Base-by-base conservation (phyloP, 129 eudicot species). In the Erigeron canadensis region DNA sequence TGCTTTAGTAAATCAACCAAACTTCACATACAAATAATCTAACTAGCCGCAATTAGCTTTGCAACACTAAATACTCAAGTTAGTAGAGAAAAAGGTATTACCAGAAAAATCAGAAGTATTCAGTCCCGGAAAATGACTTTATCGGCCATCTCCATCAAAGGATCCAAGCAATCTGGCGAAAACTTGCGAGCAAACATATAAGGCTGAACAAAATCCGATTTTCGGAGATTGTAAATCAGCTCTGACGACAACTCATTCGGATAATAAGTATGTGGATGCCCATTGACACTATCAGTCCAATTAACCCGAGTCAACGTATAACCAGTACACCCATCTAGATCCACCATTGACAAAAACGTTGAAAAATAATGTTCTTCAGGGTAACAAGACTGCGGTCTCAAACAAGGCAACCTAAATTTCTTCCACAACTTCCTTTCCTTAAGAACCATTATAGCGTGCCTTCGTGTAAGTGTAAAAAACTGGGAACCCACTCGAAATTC, bases 331-430 rank as follows among this genome's bases (percentile, higher is more conserved):
- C 95, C 89, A 8, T 82, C 44, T 0, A 80, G 88, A 87, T 93
- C 98, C 81, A 46, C 78, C 90, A 83, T 89, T 2, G 90, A 82
- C 80, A 93, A 78, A n/a, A 87, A 72, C 0, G 98, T 93, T 0
- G 98, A 90, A 72, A 93, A 93, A 57, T 93, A 93, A 84, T 93
- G 98, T 70, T 93, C 98, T 60, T 93, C 98, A 0, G 98, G 98
- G 73, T 89, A 93, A 83, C 98, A 93, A 17, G 92, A 80, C 37
- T 85, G 77, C 5, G 79, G 73, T 42, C 80, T 87, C 13, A 81
- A 7, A 72, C 98, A 93, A 0, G 92, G 86, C 67, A 81, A 6
- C 75, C 75, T 80, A 38, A 93, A 93, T 15, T 93, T 93, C 84
- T 88, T 87, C 98, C 98, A 93, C 10, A 89, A 71, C 61, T 68